Percentiles rank a stretch among this genome's conserved stretches.
These are phyloP conservation scores for Nitzschia putrida DNA, from an alignment of 108 stramenopile species.

Conservation along the genomic window DNA sequence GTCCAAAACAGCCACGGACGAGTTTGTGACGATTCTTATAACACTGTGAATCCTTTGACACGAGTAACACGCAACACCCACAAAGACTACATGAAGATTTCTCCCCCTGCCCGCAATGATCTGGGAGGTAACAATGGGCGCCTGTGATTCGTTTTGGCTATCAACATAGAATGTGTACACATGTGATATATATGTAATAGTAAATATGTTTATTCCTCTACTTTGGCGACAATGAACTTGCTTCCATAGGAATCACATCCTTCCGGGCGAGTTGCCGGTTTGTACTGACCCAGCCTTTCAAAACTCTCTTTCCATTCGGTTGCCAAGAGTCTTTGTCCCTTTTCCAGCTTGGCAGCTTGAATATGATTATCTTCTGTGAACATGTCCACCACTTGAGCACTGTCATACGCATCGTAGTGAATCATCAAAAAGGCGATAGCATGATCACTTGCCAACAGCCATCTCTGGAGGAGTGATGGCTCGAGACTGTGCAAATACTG, in stretches of 20 bases:
- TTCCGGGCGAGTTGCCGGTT: too few species aligned
- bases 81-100: constrained; percentile 36
- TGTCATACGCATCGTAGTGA: neutral
- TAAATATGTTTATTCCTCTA: neutral
- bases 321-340: constrained; percentile 1
- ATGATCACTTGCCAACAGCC: constrained; percentile 1
- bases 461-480: neutral
- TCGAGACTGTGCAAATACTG: neutral
- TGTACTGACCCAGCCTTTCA: neutral
- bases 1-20: constrained; percentile 54
- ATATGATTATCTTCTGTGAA: constrained; percentile 2
- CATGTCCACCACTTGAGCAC: neutral
- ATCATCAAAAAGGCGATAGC: constrained; percentile 13
- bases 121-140: constrained; percentile 34
- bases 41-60: constrained; percentile 43
- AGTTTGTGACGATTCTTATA: constrained; percentile 7
- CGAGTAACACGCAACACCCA: constrained; percentile 68
- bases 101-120: constrained; percentile 32
- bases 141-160: constrained; percentile 11
- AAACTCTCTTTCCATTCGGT: constrained; percentile 17
- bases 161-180: too few species aligned
- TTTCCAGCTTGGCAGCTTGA: neutral
- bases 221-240: neutral
- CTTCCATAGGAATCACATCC: too few species aligned
- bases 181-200: too few species aligned